phyloP scores from a whole-genome alignment of 1,284 basidiomycete species.

The Rhodotorula glutinis region DNA sequence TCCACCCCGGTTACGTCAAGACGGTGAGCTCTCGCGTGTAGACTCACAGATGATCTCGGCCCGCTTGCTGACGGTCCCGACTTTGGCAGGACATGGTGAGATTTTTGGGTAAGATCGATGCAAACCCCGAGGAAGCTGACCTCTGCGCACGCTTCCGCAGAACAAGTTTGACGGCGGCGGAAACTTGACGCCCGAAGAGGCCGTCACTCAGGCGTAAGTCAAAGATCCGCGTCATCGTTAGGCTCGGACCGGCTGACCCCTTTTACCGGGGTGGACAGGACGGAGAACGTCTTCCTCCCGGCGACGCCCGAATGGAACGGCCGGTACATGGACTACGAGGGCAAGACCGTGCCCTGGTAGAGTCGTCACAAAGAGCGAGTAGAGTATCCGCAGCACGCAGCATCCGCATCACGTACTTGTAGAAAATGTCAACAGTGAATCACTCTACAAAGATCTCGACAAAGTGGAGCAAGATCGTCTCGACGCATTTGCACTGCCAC shows the following conservation, averaged over 20 bases:
- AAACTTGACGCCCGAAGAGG: conserved; percentile 23
- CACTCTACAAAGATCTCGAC: conserved; percentile 75
- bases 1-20: conserved; percentile 30
- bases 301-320: conserved; percentile 24
- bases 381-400: too few species aligned
- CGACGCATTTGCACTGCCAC: conserved; percentile 74
- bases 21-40: background rate
- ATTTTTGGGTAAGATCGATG: too few species aligned
- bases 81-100: too few species aligned
- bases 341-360: conserved; percentile 19
- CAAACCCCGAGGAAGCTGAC: too few species aligned
- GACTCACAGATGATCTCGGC: too few species aligned
- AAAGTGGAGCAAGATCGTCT: conserved; percentile 81
- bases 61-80: too few species aligned
- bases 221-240: background rate
- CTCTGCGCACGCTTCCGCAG: background rate
- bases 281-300: conserved; percentile 24
- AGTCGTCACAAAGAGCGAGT: too few species aligned
- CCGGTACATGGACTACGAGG: conserved; percentile 22
- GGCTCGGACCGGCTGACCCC: background rate
- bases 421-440: background rate
- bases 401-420: too few species aligned
- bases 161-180: conserved; percentile 23
- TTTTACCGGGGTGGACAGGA: background rate
- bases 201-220: conserved; percentile 8